phyloP scores from a whole-genome alignment of 2,329 filamentous ascomycete genomes.

The Aspergillus terreus region DNA sequence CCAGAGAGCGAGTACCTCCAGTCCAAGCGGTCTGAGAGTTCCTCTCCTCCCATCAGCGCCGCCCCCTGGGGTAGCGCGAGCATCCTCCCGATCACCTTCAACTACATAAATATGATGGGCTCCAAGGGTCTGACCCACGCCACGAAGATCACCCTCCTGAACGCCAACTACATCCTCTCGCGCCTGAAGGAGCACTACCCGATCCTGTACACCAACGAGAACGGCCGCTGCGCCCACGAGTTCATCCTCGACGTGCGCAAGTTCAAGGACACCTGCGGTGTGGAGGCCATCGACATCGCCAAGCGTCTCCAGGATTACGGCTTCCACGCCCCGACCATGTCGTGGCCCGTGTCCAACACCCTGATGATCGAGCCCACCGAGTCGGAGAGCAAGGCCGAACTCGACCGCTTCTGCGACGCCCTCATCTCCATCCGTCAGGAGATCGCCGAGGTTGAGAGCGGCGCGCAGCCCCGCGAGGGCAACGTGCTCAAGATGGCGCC shows the following conservation, averaged over 20 bases:
- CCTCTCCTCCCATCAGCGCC: slow-evolving; percentile 69
- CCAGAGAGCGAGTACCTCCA: slow-evolving; percentile 52
- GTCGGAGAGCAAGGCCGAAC: slow-evolving; percentile 84
- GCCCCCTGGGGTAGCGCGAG: slow-evolving; percentile 84
- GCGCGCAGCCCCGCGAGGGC: slow-evolving; percentile 66
- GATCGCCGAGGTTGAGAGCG: slow-evolving; percentile 78
- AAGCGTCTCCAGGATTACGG: slow-evolving; percentile 97
- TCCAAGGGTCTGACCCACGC: slow-evolving; percentile 77
- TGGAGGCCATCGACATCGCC: slow-evolving; percentile 92
- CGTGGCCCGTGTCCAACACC: slow-evolving; percentile 90
- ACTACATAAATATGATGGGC: slow-evolving; percentile 94
- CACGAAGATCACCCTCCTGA: slow-evolving; percentile 88
- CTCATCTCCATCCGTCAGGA: slow-evolving; percentile 81
- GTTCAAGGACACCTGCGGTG: slow-evolving; percentile 76
- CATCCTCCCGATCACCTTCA: slow-evolving; percentile 91
- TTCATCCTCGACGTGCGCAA: slow-evolving; percentile 88
- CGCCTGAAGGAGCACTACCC: slow-evolving; percentile 81
- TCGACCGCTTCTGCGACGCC: slow-evolving; percentile 89
- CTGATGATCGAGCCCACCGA: slow-evolving; percentile 98
- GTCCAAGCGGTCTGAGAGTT: slow-evolving; percentile 39
- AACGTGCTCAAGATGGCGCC: slow-evolving; percentile 90
- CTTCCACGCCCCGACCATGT: slow-evolving; percentile 97
- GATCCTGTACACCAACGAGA: slow-evolving; percentile 88
- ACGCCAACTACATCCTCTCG: slow-evolving; percentile 93
- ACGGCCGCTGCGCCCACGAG: slow-evolving; percentile 89